Base-by-base conservation (phyloP, 345 rosid species). In the Turritis glabra region DNA sequence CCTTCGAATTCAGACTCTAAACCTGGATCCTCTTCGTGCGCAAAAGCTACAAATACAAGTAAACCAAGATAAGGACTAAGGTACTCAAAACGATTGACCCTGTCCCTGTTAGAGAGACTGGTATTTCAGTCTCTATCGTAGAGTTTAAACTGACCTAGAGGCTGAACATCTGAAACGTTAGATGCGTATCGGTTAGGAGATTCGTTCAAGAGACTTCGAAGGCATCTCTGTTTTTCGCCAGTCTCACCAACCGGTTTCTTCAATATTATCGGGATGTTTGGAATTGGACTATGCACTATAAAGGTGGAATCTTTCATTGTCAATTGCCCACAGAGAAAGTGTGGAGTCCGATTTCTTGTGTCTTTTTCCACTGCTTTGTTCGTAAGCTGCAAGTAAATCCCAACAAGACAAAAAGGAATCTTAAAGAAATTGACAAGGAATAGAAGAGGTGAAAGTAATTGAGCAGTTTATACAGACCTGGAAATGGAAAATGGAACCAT, bases 301-400 rank as follows among this genome's bases (percentile, higher is more conserved):
- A 90, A 71, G 19, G 84, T 78, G 7, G 88, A 81, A 69, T 78
- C 83, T 37, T 80, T 90, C 77, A 82, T 85, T 3, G 83, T 80
- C 71, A 90, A 25, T 27, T 85, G 83, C 9, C 92, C 89, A 27
- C 96, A 88, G 21, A 71, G 79, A 69, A 88, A 92, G 71, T 92
- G 97, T 4, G 87, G 87, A 57, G 87, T 72, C 15, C 93, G 85
- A 72, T 96, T n/a, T 76, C 91, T 83, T 15, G 85, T 40, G 77
- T 85, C 85, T 79, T 92, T 92, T 61, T 88, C 94, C 72, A 88
- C 94, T 29, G 88, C 86, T 79, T 86, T 85, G 17, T 72, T 59
- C 7, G 96, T 89, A 53, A 95, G 88, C 97, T 89, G 87, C 64
- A 62, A 12, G 32, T 27, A 58, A 46, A 37, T 37, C 37, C 46